Base-by-base conservation (phyloP, 2,329 filamentous ascomycete genomes). In the Zasmidium cellare region DNA sequence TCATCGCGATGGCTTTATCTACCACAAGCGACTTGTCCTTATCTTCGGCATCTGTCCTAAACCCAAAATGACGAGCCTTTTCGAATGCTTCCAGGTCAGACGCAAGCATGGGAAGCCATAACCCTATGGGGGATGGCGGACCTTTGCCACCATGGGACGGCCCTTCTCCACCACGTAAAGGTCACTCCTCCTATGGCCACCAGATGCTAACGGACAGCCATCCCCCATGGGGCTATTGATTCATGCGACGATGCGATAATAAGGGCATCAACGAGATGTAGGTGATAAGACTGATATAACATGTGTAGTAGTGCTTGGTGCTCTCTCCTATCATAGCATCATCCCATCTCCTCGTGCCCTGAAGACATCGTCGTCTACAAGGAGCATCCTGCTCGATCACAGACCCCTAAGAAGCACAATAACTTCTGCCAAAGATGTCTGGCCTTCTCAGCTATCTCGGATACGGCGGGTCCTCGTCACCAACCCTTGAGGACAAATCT, bases 361-460 rank as follows among this genome's bases (percentile, higher is more conserved):
- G 7, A 41, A 9, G n/a, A 41, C 12, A 14, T 41, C 5, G 12
- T 41, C 16, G 12, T 41, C 12, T 41, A 41, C 35, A 14, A 18
- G 35, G 35, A 41, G 35, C 35, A 41, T 41, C 35, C 35, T 41
- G 35, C n/a, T 41, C 35, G 16, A 41, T n/a, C n/a, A 28, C 11
- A 6, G 25, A 28, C 25, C 25, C 11, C 11, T 28, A 28, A 11
- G 6, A 28, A 28, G 25, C 25, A 28, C 25, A 28, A 6, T 11
- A 9, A 9, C 16, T 6, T n/a, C n/a, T 41, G 35, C 35, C n/a
- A 16, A 52, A 44, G 22, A 57, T 57, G 55, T 45, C 55, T n/a
- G 28, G 49, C 50, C 48, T 57, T 19, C 45, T 57, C 35, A 58
- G 51, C 52, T 55, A 51, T 22, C 45, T 55, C 41, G 51, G 56